Conservation (phyloP, 495 filamentous ascomycete species). For the Lophiotrema nucula region DNA sequence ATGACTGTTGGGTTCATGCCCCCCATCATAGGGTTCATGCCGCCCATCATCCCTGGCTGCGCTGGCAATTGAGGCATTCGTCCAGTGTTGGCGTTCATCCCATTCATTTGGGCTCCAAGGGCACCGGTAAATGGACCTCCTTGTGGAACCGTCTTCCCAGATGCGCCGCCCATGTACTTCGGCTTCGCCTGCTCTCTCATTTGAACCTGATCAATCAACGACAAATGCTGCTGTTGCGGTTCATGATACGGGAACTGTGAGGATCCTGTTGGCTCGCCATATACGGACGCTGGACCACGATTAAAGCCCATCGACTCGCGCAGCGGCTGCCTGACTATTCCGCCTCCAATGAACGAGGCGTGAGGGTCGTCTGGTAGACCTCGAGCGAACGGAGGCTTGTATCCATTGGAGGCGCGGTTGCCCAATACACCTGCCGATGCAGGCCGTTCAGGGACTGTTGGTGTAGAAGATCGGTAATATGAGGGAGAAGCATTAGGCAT, state of each 20-base stretch:
- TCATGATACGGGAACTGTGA: slow-evolving; percentile 14
- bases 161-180: slow-evolving; percentile 28
- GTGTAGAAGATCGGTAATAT: slow-evolving; percentile 56
- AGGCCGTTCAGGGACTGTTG: slow-evolving; percentile 42
- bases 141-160: slow-evolving; percentile 11
- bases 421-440: slow-evolving; percentile 46
- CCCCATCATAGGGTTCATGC: slow-evolving; percentile 13
- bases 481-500: slow-evolving; percentile 65
- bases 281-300: slow-evolving; percentile 56
- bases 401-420: slow-evolving; percentile 46
- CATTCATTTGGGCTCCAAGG: slow-evolving; percentile 22
- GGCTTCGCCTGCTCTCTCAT: slow-evolving; percentile 15
- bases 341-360: slow-evolving; percentile 58
- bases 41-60: slow-evolving; percentile 4
- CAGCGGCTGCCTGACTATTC: slow-evolving; percentile 69
- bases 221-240: not conserved
- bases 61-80: slow-evolving; percentile 23
- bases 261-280: slow-evolving; percentile 40
- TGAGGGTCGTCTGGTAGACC: slow-evolving; percentile 88
- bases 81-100: slow-evolving; percentile 1
- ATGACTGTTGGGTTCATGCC: slow-evolving; percentile 6
- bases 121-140: slow-evolving; percentile 21
- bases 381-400: slow-evolving; percentile 80
- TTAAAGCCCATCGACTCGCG: slow-evolving; percentile 61
- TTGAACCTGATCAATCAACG: slow-evolving; percentile 21